Base-by-base conservation (phyloP, 2,329 filamentous ascomycete species). In the Catunica adiposa region DNA sequence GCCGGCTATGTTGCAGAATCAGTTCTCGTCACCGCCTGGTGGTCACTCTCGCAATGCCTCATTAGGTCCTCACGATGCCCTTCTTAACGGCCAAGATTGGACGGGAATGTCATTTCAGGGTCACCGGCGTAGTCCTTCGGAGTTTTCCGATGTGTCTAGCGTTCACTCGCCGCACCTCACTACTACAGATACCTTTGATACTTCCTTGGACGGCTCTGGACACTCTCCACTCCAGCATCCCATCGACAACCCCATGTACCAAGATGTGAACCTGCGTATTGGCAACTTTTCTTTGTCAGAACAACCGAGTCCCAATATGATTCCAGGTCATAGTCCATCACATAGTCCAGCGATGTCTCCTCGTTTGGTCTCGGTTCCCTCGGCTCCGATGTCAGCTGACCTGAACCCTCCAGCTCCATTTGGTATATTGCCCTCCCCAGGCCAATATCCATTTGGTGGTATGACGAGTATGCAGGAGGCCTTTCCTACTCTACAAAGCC, bases 101-200 rank as follows among this genome's bases (percentile, higher is more conserved):
- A 72, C 62, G 44, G 72, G 73, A 56, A 68, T 72, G 14, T 75
- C 79, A 58, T 96, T 94, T 64, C 83, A 86, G 61, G 75, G 79
- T n/a, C 90, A 96, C 66, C 79, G 89, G 62, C 80, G 89, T 63
- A 82, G 80, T 38, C 86, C 87, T 1, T 96, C 89, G n/a, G 90
- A 96, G 62, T 88, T 84, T 63, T 95, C 89, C 2, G 90, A 96
- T 62, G 83, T 95, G 4, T 95, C 83, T 3, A 94, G 88, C 17
- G 86, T 83, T 15, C 85, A 83, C 23, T 96, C 90, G 17, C 90
- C 90, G 2, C 88, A 87, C 64, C 70, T 95, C 57, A 78, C 77
- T 26, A 84, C 84, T 61, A 77, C 84, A 59, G 89, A 96, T 63
- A 79, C 73, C 60, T 94, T 94, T 64, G 89, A 95, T 20, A 55